Percentiles rank a stretch among this genome's conserved stretches.
Evolutionary conservation across 176 grass and related monocot genomes (phyloP).

Genomic region (Chloris gayana): DNA sequence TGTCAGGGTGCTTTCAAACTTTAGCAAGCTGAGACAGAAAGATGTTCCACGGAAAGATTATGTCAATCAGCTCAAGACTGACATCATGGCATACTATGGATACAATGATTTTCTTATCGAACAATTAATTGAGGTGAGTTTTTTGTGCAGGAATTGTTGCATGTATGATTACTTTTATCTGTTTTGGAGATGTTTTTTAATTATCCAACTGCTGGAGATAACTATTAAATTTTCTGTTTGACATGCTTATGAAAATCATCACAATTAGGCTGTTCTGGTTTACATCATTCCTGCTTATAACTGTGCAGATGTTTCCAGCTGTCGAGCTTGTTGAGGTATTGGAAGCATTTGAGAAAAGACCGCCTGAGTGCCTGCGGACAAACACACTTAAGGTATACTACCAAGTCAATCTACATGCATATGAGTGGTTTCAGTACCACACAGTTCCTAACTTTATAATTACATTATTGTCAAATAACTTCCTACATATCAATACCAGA

Average conservation of each 20-base stretch:
- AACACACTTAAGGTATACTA: slow-evolving; percentile 88
- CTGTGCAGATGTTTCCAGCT: slow-evolving; percentile 82
- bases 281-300: slow-evolving; percentile 6
- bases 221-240: slow-evolving; percentile 11
- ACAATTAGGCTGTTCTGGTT: not conserved
- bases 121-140: slow-evolving; percentile 72
- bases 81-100: slow-evolving; percentile 91
- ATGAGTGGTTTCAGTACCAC: not conserved
- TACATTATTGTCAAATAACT: not conserved
- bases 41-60: slow-evolving; percentile 84
- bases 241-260: slow-evolving; percentile 2
- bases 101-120: slow-evolving; percentile 95
- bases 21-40: slow-evolving; percentile 75
- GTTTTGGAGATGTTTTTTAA: not conserved
- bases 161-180: slow-evolving; percentile 5
- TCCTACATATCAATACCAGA: not conserved
- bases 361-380: slow-evolving; percentile 84
- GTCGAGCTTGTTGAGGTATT: slow-evolving; percentile 90
- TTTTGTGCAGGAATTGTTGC: slow-evolving; percentile 34
- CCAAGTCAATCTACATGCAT: slow-evolving; percentile 9
- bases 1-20: slow-evolving; percentile 93
- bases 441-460: not conserved
- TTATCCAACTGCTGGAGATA: not conserved
- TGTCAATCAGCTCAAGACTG: slow-evolving; percentile 77
- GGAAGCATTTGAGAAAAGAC: slow-evolving; percentile 94